Percentiles rank a stretch among this genome's conserved stretches.
Conservation (phyloP, 805 yeast genomes). For the Kodamaea fukazawae region DNA sequence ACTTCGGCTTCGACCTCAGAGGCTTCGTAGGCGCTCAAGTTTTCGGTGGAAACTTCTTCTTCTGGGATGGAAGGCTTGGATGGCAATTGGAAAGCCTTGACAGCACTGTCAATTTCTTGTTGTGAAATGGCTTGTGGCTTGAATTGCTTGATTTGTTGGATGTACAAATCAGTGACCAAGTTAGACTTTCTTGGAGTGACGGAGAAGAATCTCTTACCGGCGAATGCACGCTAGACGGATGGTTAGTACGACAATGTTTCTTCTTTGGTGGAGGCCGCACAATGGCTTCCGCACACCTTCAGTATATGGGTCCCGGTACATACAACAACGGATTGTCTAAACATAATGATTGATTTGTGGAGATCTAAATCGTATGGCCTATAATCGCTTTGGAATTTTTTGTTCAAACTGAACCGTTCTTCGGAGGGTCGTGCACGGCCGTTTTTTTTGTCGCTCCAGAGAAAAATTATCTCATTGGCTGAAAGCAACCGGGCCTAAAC, state of each 20-base stretch:
- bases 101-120: constrained; percentile 72
- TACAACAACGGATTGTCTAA: constrained; percentile 42
- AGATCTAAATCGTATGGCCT: constrained; percentile 3
- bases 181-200: constrained; percentile 47
- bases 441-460: not conserved
- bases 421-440: constrained; percentile 9
- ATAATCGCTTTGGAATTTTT: constrained; percentile 4
- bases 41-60: constrained; percentile 66
- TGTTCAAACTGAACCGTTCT: constrained; percentile 7
- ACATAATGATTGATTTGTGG: constrained; percentile 21
- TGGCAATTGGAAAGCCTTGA: constrained; percentile 83
- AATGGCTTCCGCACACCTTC: no score
- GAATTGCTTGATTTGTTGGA: constrained; percentile 83
- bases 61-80: constrained; percentile 72
- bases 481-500: not conserved
- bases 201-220: constrained; percentile 42
- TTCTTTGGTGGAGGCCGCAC: no score
- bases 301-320: constrained; percentile 16
- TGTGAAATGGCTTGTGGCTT: constrained; percentile 77
- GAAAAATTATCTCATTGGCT: constrained; percentile 5
- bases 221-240: constrained; percentile 26
- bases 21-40: constrained; percentile 65
- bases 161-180: constrained; percentile 79
- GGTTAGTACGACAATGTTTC: no score
- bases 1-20: constrained; percentile 68